Conservation (phyloP, 202 grass and related monocot species). For the Panicum hallii region DNA sequence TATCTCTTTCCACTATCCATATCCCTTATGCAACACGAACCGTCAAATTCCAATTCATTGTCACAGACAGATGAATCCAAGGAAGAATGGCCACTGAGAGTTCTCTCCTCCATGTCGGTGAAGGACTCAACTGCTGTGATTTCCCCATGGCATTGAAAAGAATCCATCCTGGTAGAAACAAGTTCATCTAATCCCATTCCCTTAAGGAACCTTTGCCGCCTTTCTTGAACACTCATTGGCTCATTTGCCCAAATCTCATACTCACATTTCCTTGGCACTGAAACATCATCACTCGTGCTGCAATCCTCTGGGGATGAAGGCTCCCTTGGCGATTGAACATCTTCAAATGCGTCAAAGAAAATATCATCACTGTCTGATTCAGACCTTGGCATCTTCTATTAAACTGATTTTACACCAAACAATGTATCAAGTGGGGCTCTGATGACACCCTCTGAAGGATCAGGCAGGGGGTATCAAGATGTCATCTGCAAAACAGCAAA, state of each 20-base stretch:
- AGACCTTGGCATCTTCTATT: constrained; percentile 60
- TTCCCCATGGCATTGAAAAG: constrained; percentile 43
- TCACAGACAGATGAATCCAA: constrained; percentile 50
- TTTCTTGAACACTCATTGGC: constrained; percentile 80
- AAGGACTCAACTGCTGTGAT: constrained; percentile 28
- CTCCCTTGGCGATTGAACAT: constrained; percentile 50
- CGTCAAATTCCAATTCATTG: constrained; percentile 40
- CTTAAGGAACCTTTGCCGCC: constrained; percentile 67
- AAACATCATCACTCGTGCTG: constrained; percentile 50
- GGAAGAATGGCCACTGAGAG: constrained; percentile 42
- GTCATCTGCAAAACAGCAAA: constrained; percentile 39
- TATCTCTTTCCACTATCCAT: constrained; percentile 55
- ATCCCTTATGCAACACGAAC: constrained; percentile 57
- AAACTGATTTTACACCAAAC: background rate
- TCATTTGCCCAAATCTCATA: constrained; percentile 60
- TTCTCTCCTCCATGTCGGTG: constrained; percentile 48
- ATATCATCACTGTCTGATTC: constrained; percentile 60
- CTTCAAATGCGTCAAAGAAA: constrained; percentile 84
- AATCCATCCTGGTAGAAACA: constrained; percentile 28
- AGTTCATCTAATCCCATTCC: constrained; percentile 69
- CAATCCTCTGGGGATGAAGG: constrained; percentile 60
- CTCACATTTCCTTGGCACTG: constrained; percentile 39
- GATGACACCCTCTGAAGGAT: background rate
- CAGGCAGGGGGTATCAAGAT: constrained; percentile 17
- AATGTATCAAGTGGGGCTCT: background rate